Base-by-base conservation (phyloP, 106 monocot species). In the Iris macrosiphon region DNA sequence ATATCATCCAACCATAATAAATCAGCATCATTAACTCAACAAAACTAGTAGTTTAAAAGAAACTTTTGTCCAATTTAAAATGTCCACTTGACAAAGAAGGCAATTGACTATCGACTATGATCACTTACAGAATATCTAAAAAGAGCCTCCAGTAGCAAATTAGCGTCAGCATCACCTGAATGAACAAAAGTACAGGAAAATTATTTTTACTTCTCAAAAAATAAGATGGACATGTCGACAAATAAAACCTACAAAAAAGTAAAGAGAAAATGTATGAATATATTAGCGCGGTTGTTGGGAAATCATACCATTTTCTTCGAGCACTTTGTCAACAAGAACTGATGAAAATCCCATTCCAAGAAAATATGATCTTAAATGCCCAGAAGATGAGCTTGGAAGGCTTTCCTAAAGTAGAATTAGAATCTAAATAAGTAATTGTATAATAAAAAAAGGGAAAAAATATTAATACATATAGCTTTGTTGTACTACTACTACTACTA, bases 321-420 rank as follows among this genome's bases (percentile, higher is more conserved):
- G 61, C 22, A 89, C 84, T 77, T 65, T 84, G 53, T 89, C 84
- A 15, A 89, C 84, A 59, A 89, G 73, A 31, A 50, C 46, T 37
- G 77, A 49, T 49, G 70, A 77, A 71, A 89, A 89, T 9, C 89
- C 89, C 89, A 89, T 89, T 8, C 72, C 84, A 52, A 90, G 52
- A 74, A 90, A 84, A 52, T 71, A 41, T 38, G 65, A 68, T 63
- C 70, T 89, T 47, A 80, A 49, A 52, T 64, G 60, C 68, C 72
- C 40, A 17, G 30, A 42, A 37, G 84, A 84, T 39, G 84, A 83
- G 32, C 79, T 71, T 24, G 75, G 51, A 30, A 63, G 32, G 65
- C 42, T 55, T 63, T 61, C 76, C 89, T 89, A 31, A 11, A 53
- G 8, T 19, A 40, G 58, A 15, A 56, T 15, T 38, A 63, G 5